Percentiles rank a stretch among this genome's conserved stretches.
phyloP scores from a whole-genome alignment of 2,329 filamentous ascomycete species.

The Fusarium bactridioides region DNA sequence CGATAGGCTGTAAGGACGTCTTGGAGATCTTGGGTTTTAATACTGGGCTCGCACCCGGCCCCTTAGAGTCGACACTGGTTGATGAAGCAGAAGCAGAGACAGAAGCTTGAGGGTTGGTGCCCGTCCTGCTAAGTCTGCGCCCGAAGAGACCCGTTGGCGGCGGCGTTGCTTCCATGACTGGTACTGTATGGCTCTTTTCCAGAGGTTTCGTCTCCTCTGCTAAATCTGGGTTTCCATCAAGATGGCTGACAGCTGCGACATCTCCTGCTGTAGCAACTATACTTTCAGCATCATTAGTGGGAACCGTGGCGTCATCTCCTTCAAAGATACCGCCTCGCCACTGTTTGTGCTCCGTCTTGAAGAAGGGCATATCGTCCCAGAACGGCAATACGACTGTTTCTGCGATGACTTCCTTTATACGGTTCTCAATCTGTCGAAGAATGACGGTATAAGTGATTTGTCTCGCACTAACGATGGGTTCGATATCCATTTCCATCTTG shows the following conservation, averaged over 20 bases:
- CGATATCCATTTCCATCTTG: conserved; percentile 91
- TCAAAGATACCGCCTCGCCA: conserved; percentile 88
- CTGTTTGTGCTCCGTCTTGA: conserved; percentile 77
- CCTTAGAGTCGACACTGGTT: conserved; percentile 58
- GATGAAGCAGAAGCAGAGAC: conserved; percentile 57
- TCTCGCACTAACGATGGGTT: conserved; percentile 92
- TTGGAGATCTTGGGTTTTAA: conserved; percentile 48
- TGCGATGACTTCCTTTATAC: conserved; percentile 91
- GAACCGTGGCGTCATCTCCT: conserved; percentile 58
- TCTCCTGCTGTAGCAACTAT: conserved; percentile 52
- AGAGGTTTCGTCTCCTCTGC: conserved; percentile 53
- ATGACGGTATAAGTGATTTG: conserved; percentile 96
- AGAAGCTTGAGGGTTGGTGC: conserved; percentile 43
- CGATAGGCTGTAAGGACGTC: conserved; percentile 67
- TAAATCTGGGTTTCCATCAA: conserved; percentile 52
- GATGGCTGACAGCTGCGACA: conserved; percentile 55
- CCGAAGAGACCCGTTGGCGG: conserved; percentile 57
- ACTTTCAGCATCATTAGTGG: conserved; percentile 30
- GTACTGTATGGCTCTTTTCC: conserved; percentile 65
- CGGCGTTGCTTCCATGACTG: conserved; percentile 50
- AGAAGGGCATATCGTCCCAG: conserved; percentile 96
- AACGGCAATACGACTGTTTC: conserved; percentile 92
- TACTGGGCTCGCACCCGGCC: conserved; percentile 46
- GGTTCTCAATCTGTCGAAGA: conserved; percentile 89
- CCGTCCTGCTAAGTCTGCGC: conserved; percentile 55